A percentile compares a stretch with the other conserved stretches of the same genome.
Conservation (phyloP, 169 alveolate species). For the Plasmodium chabaudi region DNA sequence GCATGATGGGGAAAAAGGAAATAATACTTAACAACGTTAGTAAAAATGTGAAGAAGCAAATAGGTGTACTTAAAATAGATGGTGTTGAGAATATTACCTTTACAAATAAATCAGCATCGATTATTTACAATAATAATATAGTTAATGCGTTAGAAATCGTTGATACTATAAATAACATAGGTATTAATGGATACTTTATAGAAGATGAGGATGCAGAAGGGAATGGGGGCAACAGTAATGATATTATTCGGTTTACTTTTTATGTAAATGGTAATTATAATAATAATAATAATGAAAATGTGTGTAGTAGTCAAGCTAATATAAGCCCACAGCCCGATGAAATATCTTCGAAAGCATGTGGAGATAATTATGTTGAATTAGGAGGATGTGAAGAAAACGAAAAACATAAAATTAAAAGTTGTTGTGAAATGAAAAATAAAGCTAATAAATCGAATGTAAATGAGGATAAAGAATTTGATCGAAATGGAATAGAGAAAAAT, state of each 20-base stretch:
- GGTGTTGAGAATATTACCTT: conserved; percentile 27
- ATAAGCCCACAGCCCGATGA: not conserved
- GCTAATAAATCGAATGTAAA: not conserved
- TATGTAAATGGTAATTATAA: not conserved
- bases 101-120: conserved; percentile 5
- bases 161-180: conserved; percentile 9
- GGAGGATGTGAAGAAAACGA: not conserved
- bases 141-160: conserved; percentile 9
- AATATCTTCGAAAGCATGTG: not conserved
- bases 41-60: conserved; percentile 17
- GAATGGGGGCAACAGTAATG: not conserved
- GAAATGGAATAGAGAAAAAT: too few species aligned
- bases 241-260: conserved; percentile 6
- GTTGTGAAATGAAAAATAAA: not conserved
- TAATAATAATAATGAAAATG: conserved; percentile 11
- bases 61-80: conserved; percentile 6
- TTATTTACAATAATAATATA: conserved; percentile 19
- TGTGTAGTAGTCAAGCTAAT: not conserved
- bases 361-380: not conserved
- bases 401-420: not conserved
- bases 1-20: conserved; percentile 24
- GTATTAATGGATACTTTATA: conserved; percentile 48
- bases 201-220: conserved; percentile 10
- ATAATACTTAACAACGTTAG: conserved; percentile 18
- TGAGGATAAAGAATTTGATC: not conserved